Evolutionary conservation across 1,284 basidiomycete species (phyloP), one percentile per base, ranked within the genome.

Genomic region (Takashimella koratensis): DNA sequence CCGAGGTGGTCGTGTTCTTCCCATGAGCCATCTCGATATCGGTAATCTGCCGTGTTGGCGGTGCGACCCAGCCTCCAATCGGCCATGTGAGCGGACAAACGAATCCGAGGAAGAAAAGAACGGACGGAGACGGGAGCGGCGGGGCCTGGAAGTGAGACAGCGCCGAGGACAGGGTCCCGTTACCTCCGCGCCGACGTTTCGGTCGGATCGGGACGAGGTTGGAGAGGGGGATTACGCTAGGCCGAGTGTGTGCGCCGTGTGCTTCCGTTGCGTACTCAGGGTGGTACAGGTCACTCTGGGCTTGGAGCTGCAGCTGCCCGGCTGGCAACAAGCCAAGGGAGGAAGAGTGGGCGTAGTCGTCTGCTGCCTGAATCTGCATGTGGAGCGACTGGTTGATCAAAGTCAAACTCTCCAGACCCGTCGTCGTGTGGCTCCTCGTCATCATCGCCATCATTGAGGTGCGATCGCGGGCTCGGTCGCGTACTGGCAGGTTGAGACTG

Each of bases 111-210:
- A 36, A 36, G 30, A 36, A 36, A 8, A 36, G 30, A 36, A 36
- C 30, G 30, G 30, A 36, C 30, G 85, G 87, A 52, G 86, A 90
- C 72, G 85, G 85, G 40, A 84, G 86, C 67, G 22, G 57, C 43
- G n/a, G 67, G 67, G n/a, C 46, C 48, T 70, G 20, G 66, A 70
- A 45, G 46, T 48, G 6, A 62, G 57, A 47, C 16, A 36, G 16
- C 16, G 30, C 30, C 30, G 30, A 36, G 16, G 30, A 8, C 16
- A 36, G 16, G 30, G 30, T 8, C 10, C 10, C 8, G 16, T 36
- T 36, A 8, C 16, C 16, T 8, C 10, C 30, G 8, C 10, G 16
- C 16, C 30, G 30, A 36, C 30, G 30, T 36, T 36, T 36, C 10
- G 30, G 30, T 36, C 30, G 30, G 30, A 16, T 16, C 10, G 30